Evolutionary conservation across 1,284 basidiomycete species (phyloP).

Genomic region (Puccinia triticina): DNA sequence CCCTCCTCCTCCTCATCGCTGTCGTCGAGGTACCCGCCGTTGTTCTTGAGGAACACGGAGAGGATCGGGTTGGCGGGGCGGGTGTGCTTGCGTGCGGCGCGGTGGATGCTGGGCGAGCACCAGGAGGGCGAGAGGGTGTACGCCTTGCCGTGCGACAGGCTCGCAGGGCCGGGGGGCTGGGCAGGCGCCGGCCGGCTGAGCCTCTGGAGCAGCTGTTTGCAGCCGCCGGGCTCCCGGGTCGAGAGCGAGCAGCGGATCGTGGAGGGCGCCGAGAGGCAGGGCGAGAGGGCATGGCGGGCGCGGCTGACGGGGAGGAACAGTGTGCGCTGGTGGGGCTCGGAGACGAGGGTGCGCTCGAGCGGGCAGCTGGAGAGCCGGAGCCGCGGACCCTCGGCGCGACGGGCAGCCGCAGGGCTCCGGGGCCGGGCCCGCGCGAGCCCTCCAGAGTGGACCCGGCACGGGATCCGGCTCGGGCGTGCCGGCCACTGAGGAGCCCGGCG

Average conservation of each 20-base stretch:
- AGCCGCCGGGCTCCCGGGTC: background rate
- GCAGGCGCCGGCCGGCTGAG: too few species aligned
- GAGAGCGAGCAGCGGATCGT: background rate
- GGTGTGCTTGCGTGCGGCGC: background rate
- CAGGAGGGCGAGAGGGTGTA: background rate
- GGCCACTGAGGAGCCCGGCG: background rate
- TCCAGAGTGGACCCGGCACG: slow-evolving; percentile 1
- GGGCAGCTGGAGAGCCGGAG: background rate
- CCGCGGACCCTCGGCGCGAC: background rate
- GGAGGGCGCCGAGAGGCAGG: background rate
- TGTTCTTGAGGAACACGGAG: slow-evolving; percentile 35
- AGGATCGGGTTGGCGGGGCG: slow-evolving; percentile 5
- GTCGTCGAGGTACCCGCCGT: slow-evolving; percentile 41
- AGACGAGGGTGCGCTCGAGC: background rate
- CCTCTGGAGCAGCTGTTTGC: slow-evolving; percentile 15
- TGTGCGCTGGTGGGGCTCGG: background rate
- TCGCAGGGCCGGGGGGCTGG: too few species aligned
- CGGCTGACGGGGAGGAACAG: background rate
- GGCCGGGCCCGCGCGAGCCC: background rate
- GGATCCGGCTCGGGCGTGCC: background rate
- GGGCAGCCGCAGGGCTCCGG: background rate
- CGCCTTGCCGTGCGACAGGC: too few species aligned
- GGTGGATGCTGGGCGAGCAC: background rate
- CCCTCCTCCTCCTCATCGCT: slow-evolving; percentile 36
- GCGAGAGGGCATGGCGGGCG: background rate